Base-by-base conservation (phyloP, 2,329 filamentous ascomycete genomes). In the Alternaria brassicicola region DNA sequence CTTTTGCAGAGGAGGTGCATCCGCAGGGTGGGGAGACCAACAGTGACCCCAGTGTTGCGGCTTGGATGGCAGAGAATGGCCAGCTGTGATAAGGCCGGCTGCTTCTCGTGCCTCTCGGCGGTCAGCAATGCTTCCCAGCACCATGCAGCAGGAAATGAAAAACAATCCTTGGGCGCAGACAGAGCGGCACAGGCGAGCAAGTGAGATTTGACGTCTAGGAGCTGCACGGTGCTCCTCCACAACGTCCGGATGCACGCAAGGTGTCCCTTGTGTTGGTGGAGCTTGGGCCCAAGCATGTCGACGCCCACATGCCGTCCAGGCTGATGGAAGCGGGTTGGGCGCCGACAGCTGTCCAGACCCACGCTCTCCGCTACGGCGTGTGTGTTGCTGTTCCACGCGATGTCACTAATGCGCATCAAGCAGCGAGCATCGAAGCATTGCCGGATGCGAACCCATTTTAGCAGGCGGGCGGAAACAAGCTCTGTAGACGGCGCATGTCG, bases 81-180 rank as follows among this genome's bases (percentile, higher is more conserved):
- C 58, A 62, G 59, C 51, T 57, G 48, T 63, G 66, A 72, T 69
- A 71, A 73, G 70, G 59, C 53, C 63, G 62, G 62, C 59, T 59
- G 52, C 42, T 59, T 52, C 41, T 49, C 55, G 60, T 60, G 35
- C 36, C 62, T 52, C 65, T 67, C 55, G 66, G 69, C 68, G 43
- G 68, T 73, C 65, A 72, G 71, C 68, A 61, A 62, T 61, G n/a
- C n/a, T n/a, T n/a, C 47, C 55, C 50, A 52, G 63, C 51, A 56
- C 46, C 39, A 47, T 61, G 59, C 62, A 66, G 61, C 15, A 42
- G 52, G 59, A 62, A 33, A 65, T 66, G 63, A 63, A 42, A 31
- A 48, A 28, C 41, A 39, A 55, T 41, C 10, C 31, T 23, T 41
- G 43, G 33, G 17, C 30, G 25, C 38, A 39, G 26, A 8, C 30